phyloP scores from a whole-genome alignment of 2,329 filamentous ascomycete species.

The Ophiocordyceps sinensis region DNA sequence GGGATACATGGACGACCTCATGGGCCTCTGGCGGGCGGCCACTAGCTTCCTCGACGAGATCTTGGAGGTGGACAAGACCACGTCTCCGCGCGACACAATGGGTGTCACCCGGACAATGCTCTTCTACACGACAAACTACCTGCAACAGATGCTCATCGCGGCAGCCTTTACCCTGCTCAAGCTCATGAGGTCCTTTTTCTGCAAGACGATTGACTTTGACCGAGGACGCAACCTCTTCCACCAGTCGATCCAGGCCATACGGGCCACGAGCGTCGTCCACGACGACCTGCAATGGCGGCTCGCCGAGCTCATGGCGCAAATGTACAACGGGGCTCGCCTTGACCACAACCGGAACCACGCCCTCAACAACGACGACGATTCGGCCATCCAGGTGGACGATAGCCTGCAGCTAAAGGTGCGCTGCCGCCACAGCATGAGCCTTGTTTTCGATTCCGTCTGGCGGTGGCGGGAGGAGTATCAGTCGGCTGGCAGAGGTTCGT shows the following conservation, averaged over 20 bases:
- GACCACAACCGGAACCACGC: conserved; percentile 30
- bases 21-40: conserved; percentile 61
- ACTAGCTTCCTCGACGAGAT: conserved; percentile 55
- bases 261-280: conserved; percentile 57
- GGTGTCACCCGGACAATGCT: conserved; percentile 35
- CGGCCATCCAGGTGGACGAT: conserved; percentile 45
- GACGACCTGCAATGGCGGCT: conserved; percentile 71
- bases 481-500: conserved; percentile 50
- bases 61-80: conserved; percentile 35
- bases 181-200: conserved; percentile 63
- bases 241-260: conserved; percentile 53
- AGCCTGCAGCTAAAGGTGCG: conserved; percentile 69
- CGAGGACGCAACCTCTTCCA: conserved; percentile 56
- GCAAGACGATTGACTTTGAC: conserved; percentile 54
- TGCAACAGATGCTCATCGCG: conserved; percentile 76
- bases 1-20: conserved; percentile 59
- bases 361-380: conserved; percentile 33
- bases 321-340: conserved; percentile 60
- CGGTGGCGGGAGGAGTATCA: conserved; percentile 72
- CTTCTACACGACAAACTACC: conserved; percentile 57
- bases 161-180: conserved; percentile 66
- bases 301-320: conserved; percentile 74
- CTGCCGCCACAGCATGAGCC: conserved; percentile 71
- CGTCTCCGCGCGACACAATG: conserved; percentile 28
- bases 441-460: conserved; percentile 77